Conservation (phyloP, 345 rosid genomes). For the Bruguiera sexangula region DNA sequence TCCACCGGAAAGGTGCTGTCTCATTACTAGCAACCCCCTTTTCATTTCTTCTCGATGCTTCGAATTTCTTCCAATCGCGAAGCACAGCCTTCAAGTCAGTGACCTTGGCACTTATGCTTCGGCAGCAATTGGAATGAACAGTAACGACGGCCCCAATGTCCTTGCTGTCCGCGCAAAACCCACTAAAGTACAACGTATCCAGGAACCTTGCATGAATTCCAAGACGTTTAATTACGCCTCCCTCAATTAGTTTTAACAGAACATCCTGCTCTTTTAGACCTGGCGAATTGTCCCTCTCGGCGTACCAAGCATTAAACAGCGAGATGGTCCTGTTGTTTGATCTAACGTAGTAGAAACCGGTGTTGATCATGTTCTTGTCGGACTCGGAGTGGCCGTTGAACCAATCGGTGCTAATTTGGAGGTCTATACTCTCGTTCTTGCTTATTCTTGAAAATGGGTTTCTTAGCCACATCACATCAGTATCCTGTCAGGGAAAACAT, state of each 20-base stretch:
- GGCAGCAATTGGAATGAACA: conserved; percentile 29
- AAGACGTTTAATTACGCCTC: background rate
- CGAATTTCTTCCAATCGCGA: conserved; percentile 21
- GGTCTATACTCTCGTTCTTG: conserved; percentile 16
- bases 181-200: conserved; percentile 22
- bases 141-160: conserved; percentile 16
- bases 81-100: conserved; percentile 19
- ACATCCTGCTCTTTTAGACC: conserved; percentile 34
- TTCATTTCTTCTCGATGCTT: background rate
- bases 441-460: conserved; percentile 25
- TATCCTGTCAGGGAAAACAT: conserved; percentile 10
- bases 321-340: conserved; percentile 31
- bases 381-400: conserved; percentile 23
- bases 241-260: background rate
- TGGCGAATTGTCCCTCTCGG: conserved; percentile 17
- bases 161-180: conserved; percentile 24
- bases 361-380: conserved; percentile 21
- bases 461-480: conserved; percentile 29
- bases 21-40: background rate
- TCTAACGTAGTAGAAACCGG: conserved; percentile 19
- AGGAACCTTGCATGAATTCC: conserved; percentile 17
- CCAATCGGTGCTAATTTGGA: conserved; percentile 24
- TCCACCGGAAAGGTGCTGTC: conserved; percentile 13
- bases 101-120: conserved; percentile 25
- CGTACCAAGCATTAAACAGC: conserved; percentile 23